phyloP scores from a whole-genome alignment of 2,329 filamentous ascomycete species.

The Knufia petricola region DNA sequence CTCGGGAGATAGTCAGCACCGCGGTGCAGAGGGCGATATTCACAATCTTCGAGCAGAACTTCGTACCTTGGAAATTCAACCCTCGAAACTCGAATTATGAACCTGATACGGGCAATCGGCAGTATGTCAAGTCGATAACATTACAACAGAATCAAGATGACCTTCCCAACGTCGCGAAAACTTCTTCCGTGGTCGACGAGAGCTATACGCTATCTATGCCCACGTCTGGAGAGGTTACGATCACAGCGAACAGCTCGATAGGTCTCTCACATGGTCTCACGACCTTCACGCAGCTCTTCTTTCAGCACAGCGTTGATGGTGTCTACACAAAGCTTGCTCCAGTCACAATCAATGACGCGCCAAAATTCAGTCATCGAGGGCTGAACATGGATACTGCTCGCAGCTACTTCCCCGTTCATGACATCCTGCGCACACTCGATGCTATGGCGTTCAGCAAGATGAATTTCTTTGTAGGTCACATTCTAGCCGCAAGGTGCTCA shows the following conservation, averaged over 20 bases:
- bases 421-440: slow-evolving; percentile 68
- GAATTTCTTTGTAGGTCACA: slow-evolving; percentile 36
- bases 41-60: slow-evolving; percentile 13
- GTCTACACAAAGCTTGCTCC: slow-evolving; percentile 64
- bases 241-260: slow-evolving; percentile 22
- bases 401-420: slow-evolving; percentile 57
- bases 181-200: slow-evolving; percentile 23
- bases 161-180: slow-evolving; percentile 6
- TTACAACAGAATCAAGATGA: slow-evolving; percentile 13
- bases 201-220: slow-evolving; percentile 23
- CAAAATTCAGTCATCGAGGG: slow-evolving; percentile 67
- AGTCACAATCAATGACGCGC: slow-evolving; percentile 60
- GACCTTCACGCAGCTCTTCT: slow-evolving; percentile 26
- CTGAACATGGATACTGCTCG: slow-evolving; percentile 70
- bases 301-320: slow-evolving; percentile 23
- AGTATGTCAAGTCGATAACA: slow-evolving; percentile 21
- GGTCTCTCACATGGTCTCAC: slow-evolving; percentile 24
- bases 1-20: neutral
- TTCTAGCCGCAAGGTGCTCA: neutral
- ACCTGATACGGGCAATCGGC: slow-evolving; percentile 11
- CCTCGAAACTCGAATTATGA: slow-evolving; percentile 23
- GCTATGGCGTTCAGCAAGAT: slow-evolving; percentile 54
- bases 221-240: slow-evolving; percentile 16
- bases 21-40: slow-evolving; percentile 1
- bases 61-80: slow-evolving; percentile 27